Conservation (phyloP, 345 rosid species). For the Salix viminalis region DNA sequence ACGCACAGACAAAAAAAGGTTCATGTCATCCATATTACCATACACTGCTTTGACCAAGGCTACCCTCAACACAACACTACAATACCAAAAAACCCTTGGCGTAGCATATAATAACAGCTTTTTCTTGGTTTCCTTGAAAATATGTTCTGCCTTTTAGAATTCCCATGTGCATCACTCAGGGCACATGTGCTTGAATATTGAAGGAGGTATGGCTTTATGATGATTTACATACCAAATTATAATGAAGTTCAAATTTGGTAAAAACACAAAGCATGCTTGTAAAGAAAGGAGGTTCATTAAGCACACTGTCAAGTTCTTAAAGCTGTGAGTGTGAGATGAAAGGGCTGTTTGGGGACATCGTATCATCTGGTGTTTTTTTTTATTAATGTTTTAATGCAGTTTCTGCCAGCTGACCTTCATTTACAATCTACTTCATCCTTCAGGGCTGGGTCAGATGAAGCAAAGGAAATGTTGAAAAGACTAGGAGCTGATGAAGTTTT, state of each 20-base stretch:
- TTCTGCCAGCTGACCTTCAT: conserved; percentile 6
- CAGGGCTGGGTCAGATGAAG: conserved; percentile 73
- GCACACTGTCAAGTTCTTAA: neutral
- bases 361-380: neutral
- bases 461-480: conserved; percentile 49
- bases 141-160: neutral
- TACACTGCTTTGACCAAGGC: too few species aligned
- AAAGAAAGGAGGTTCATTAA: neutral
- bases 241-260: neutral
- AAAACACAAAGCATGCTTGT: neutral
- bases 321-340: neutral
- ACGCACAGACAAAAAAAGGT: too few species aligned
- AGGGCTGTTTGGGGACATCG: neutral
- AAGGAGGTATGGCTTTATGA: neutral
- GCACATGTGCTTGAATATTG: too few species aligned
- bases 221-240: neutral
- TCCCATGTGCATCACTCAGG: neutral
- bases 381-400: neutral
- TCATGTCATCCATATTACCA: too few species aligned
- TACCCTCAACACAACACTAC: too few species aligned
- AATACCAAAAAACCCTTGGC: too few species aligned
- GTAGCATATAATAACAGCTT: neutral
- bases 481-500: conserved; percentile 83
- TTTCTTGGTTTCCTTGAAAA: neutral
- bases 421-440: conserved; percentile 19